Conservation (phyloP, 2,329 filamentous ascomycete genomes). For the Emmonsiellopsis sp. region DNA sequence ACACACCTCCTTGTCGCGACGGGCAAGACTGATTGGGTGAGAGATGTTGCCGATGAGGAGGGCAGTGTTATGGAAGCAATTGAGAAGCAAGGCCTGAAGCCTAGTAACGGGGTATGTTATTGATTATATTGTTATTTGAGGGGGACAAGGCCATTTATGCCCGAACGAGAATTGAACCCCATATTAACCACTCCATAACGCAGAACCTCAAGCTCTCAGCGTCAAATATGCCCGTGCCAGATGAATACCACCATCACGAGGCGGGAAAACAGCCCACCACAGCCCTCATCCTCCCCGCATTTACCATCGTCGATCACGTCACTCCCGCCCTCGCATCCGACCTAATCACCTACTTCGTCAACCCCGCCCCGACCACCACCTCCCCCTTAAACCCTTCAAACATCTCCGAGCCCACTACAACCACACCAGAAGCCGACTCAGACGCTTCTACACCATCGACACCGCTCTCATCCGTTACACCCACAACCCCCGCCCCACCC, state of each 20-base stretch:
- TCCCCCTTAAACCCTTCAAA: slow-evolving; percentile 41
- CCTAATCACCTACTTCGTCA: slow-evolving; percentile 61
- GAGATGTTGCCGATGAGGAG: slow-evolving; percentile 80
- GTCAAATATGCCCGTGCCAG: slow-evolving; percentile 76
- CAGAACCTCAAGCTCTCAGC: slow-evolving; percentile 84
- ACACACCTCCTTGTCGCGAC: slow-evolving; percentile 89
- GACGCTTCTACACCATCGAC: not conserved
- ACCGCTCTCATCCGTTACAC: slow-evolving; percentile 8
- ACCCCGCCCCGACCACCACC: slow-evolving; percentile 62
- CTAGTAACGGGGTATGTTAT: slow-evolving; percentile 33
- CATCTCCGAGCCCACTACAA: not conserved
- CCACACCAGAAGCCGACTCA: slow-evolving; percentile 4
- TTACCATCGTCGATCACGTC: slow-evolving; percentile 74
- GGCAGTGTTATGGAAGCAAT: slow-evolving; percentile 76
- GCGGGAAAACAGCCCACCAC: slow-evolving; percentile 58
- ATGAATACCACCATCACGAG: slow-evolving; percentile 49
- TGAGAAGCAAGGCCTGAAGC: slow-evolving; percentile 33
- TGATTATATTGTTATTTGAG: not conserved
- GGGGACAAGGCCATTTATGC: not conserved
- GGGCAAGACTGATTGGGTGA: slow-evolving; percentile 91
- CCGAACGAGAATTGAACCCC: not conserved
- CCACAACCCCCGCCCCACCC: slow-evolving; percentile 7
- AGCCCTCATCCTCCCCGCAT: slow-evolving; percentile 74
- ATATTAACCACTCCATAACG: not conserved
- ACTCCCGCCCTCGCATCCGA: slow-evolving; percentile 63